Conservation (phyloP, 805 yeast species). For the Ogataea paradorogensis region DNA sequence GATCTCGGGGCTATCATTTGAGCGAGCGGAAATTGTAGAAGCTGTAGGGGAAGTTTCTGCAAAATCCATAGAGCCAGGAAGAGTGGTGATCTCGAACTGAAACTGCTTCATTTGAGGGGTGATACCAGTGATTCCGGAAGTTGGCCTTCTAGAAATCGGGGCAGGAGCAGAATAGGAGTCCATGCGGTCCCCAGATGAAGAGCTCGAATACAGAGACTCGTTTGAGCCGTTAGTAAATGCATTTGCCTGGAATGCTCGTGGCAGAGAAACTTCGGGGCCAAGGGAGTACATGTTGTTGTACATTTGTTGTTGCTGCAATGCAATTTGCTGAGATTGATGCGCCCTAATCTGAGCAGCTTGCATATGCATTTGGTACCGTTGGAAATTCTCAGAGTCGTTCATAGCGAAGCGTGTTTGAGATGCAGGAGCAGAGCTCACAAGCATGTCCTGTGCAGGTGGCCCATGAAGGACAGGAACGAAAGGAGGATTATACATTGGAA, state of each 20-base stretch:
- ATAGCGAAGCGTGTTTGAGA: constrained; percentile 21
- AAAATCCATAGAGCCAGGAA: constrained; percentile 7
- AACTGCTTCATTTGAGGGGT: constrained; percentile 20
- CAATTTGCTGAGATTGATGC: constrained; percentile 20
- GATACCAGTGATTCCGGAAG: constrained; percentile 8
- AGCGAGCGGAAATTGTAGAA: constrained; percentile 23
- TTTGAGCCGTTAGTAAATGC: constrained; percentile 9
- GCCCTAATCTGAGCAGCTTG: constrained; percentile 24
- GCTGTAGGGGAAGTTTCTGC: constrained; percentile 15
- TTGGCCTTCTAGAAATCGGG: not conserved
- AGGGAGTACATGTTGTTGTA: constrained; percentile 1
- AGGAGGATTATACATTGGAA: constrained; percentile 2
- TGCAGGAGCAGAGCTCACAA: constrained; percentile 23
- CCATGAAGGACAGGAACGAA: not conserved
- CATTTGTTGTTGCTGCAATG: constrained; percentile 14
- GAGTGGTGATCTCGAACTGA: constrained; percentile 19
- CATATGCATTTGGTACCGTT: constrained; percentile 19
- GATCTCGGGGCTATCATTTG: constrained; percentile 10
- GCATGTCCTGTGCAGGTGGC: constrained; percentile 3
- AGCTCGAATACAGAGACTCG: constrained; percentile 13
- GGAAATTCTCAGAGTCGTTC: constrained; percentile 12
- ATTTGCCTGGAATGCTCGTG: constrained; percentile 1
- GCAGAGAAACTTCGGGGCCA: constrained; percentile 1
- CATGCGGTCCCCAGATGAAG: not conserved
- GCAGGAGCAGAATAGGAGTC: not conserved